phyloP scores from a whole-genome alignment of 148 eudicot genomes.

The Rhododendron ovatum region DNA sequence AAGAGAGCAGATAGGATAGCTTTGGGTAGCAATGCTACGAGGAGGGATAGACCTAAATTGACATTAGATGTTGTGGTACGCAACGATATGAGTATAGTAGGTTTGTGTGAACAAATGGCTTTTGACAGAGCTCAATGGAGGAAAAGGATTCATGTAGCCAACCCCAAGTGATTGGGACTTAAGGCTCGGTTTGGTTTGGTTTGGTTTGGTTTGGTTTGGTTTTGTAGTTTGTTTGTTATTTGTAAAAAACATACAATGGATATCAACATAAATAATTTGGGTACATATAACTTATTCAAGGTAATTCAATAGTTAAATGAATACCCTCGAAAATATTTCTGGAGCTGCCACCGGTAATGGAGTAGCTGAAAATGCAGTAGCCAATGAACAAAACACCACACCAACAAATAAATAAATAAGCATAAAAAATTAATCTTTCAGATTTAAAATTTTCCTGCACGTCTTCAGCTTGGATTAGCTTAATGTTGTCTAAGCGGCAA shows the following conservation, averaged over 20 bases:
- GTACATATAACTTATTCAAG: not conserved
- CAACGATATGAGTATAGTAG: no score
- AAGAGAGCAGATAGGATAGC: no score
- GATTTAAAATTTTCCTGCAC: constrained; percentile 17
- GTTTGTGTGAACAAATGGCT: no score
- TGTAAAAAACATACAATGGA: not conserved
- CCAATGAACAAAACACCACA: not conserved
- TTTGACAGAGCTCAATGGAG: no score
- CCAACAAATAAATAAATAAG: not conserved
- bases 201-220: no score
- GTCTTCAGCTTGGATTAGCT: not conserved
- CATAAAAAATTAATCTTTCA: not conserved
- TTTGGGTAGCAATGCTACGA: no score
- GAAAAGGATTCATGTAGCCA: no score
- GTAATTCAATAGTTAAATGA: not conserved
- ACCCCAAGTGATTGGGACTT: no score
- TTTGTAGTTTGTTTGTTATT: not conserved
- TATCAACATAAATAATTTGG: not conserved
- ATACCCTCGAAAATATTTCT: not conserved
- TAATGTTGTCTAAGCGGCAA: not conserved
- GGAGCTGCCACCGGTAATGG: not conserved
- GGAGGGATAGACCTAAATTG: no score
- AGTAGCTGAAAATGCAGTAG: not conserved
- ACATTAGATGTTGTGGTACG: no score
- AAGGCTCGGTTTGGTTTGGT: no score